A percentile compares a stretch with the other conserved stretches of the same genome.
phyloP scores from a whole-genome alignment of 495 filamentous ascomycete genomes.

The Elaphomyces granulatus region DNA sequence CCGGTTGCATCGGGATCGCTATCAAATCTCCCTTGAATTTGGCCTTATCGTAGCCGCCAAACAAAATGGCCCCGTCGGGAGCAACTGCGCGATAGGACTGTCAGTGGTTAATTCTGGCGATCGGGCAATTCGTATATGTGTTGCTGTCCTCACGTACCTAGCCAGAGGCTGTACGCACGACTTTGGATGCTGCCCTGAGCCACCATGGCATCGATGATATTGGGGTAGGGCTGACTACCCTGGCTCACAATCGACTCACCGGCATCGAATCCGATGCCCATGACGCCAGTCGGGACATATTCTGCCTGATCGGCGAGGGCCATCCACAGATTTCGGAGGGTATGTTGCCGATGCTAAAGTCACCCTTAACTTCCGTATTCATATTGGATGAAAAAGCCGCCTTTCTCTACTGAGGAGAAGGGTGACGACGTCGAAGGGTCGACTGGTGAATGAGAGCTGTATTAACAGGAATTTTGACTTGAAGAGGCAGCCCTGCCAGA shows the following conservation, averaged over 20 bases:
- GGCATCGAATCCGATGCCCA: conserved; percentile 57
- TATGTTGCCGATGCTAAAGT: conserved; percentile 58
- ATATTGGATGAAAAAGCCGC: conserved; percentile 60
- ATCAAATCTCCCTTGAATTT: conserved; percentile 38
- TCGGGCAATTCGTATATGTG: too few species aligned
- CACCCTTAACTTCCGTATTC: conserved; percentile 54
- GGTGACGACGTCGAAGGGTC: too few species aligned
- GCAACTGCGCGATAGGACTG: conserved; percentile 29
- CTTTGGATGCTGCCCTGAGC: conserved; percentile 45
- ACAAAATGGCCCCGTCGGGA: conserved; percentile 53
- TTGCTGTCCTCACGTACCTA: too few species aligned
- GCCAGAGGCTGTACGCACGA: conserved; percentile 60
- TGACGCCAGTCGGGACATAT: conserved; percentile 36
- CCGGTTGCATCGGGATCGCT: conserved; percentile 4
- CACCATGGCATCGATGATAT: conserved; percentile 48
- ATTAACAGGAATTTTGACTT: too few species aligned
- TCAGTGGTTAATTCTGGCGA: too few species aligned
- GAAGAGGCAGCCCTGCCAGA: too few species aligned
- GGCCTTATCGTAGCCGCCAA: conserved; percentile 58
- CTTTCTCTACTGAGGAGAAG: too few species aligned
- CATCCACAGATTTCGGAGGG: conserved; percentile 45
- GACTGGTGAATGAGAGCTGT: too few species aligned
- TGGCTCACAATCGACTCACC: conserved; percentile 56
- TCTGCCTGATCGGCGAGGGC: conserved; percentile 49
- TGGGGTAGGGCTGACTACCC: conserved; percentile 42